Evolutionary conservation across 352 stramenopile genomes (phyloP).

Genomic region (Phytopythium ostracodes): DNA sequence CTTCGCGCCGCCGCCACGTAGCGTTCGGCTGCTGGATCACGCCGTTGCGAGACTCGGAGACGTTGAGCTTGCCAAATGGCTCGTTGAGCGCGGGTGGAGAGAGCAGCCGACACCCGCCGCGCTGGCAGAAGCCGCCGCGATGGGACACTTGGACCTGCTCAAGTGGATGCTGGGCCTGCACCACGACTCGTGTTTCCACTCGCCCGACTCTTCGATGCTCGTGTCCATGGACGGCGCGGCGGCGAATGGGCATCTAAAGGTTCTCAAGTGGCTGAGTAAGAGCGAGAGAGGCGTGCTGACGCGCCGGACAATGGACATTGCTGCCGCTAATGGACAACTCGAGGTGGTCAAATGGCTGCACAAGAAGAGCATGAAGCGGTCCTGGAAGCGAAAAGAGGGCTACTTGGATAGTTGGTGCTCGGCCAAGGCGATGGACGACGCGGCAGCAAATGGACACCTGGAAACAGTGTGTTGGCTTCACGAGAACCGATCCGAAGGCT

Average conservation of each 20-base stretch:
- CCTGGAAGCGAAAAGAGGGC: not conserved
- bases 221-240: conserved; percentile 13
- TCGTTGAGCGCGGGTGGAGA: conserved; percentile 3
- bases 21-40: conserved; percentile 9
- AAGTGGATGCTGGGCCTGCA: conserved; percentile 12
- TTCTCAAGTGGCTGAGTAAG: conserved; percentile 14
- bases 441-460: conserved; percentile 28
- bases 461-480: conserved; percentile 26
- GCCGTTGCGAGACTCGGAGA: conserved; percentile 6
- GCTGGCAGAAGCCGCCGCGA: conserved; percentile 6
- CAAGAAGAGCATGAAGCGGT: conserved; percentile 3
- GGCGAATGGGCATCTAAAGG: conserved; percentile 6
- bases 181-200: conserved; percentile 1
- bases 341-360: conserved; percentile 11
- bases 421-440: conserved; percentile 19
- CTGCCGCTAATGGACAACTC: conserved; percentile 7
- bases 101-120: conserved; percentile 11
- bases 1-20: conserved; percentile 1
- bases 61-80: conserved; percentile 11
- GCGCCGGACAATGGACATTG: conserved; percentile 5
- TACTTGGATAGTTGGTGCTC: conserved; percentile 11
- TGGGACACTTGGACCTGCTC: conserved; percentile 10
- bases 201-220: not conserved
- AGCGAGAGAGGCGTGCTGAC: conserved; percentile 4
- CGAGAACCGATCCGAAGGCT: conserved; percentile 22